Evolutionary conservation across 192 early-diverging fungal species (phyloP), one percentile per base, ranked within the genome.

Genomic region (Tieghemiomyces parasiticus): DNA sequence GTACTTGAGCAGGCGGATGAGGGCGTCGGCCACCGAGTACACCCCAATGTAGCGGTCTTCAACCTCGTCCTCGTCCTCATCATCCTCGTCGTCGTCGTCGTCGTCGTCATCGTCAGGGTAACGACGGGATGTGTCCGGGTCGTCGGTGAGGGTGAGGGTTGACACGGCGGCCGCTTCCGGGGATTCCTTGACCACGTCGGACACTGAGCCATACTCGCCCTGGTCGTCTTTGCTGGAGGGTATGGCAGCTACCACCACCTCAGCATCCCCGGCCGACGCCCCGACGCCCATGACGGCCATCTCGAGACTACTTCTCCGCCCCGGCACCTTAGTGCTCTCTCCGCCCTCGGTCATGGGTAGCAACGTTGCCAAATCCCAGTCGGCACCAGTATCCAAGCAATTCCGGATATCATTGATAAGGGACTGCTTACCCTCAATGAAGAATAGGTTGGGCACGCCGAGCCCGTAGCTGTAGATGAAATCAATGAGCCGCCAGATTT

Each of bases 381-480:
- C 78, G 28, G 67, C 70, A 12, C 85, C 89, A 0, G 78, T 74
- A 56, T 93, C 89, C n/a, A 96, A 69, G 46, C 85, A 92, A 35
- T 92, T 81, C 10, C 78, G 74, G 28, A 92, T 82, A 61, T 84
- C 81, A 16, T 76, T 69, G 29, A 75, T 77, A 2, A 88, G 67
- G 0, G 63, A 53, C 12, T 70, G 71, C 63, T 93, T 86, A 26
- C 88, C 88, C 26, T 63, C 33, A 60, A 56, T 61, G 44, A 75
- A 67, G 61, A 71, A 35, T 32, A 69, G 65, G 46, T 60, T 62
- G 25, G 64, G 65, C 25, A 66, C 35, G 34, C 72, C 58, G 16
- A 69, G 65, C 10, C 63, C 63, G 22, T 71, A 63, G 54, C 65
- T 32, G 47, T 72, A 38, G 63, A 73, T 24, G 67, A 75, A 59